Base-by-base conservation (phyloP, 2,329 filamentous ascomycete species). In the Juglanconis sp. region DNA sequence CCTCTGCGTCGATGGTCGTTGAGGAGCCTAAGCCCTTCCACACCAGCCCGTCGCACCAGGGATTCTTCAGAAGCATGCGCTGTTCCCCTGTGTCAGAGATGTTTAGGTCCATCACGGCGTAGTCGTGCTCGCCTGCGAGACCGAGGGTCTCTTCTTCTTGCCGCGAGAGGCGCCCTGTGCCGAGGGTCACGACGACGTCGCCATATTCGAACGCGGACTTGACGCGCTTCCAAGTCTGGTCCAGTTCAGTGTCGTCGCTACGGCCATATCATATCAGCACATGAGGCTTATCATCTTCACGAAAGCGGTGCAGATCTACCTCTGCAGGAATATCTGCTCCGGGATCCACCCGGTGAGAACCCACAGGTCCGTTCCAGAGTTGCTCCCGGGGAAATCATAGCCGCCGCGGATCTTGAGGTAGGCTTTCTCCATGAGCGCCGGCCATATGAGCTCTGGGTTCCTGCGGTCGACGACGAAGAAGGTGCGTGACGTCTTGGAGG, bases 341-440 rank as follows among this genome's bases (percentile, higher is more conserved):
- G 95, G 95, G 53, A 99, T 92, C 95, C 95, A 99, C 35, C 95
- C 94, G 0, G 90, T 96, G 57, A 99, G 76, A 1, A 96, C 89
- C 86, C 91, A 96, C 4, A 99, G 77, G 73, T 99, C 95, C 2
- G 94, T 98, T 10, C 92, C 93, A 1, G 94, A 98, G 72, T 98
- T 98, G 69, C 95, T 98, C 7, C 95, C 95, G 0, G 95, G 94
- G 66, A 99, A 99, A 70, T 99, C 93, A 72, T 99, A 99, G 38
- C 95, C 95, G 34, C 95, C 95, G 59, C 94, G 86, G 10, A 98
- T 86, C 77, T 98, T 99, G 1, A 99, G 79, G 67, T 99, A 99
- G 0, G 95, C 95, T 71, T 99, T 99, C 72, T 99, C 95, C 15
- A 98, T 78, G 4, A 99, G 80, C 2, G 94, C 92, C 5, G 95